Percentiles rank a stretch among this genome's conserved stretches.
These are phyloP conservation scores for Tripterygium wilfordii DNA, from an alignment of 177 flowering plant species.

Conservation along the genomic window DNA sequence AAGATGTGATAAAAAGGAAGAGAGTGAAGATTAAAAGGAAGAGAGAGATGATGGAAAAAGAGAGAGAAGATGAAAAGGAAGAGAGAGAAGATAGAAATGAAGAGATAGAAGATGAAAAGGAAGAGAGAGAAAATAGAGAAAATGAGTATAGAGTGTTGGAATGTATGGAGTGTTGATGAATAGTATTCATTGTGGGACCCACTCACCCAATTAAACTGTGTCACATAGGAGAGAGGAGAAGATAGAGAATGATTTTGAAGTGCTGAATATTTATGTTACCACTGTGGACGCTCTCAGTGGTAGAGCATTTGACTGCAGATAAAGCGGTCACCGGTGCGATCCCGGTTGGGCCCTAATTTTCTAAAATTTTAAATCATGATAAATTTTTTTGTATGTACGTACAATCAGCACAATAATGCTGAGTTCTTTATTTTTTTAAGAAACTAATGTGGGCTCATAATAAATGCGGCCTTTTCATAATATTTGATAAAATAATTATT, in stretches of 20 bases:
- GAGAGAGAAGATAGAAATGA: background rate
- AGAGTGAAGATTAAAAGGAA: background rate
- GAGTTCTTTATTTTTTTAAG: too few relatives aligned
- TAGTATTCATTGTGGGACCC: background rate
- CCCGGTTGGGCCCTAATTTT: slow-evolving; percentile 40
- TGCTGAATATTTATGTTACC: too few relatives aligned
- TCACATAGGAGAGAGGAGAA: too few relatives aligned
- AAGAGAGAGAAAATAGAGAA: background rate
- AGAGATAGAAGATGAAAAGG: background rate
- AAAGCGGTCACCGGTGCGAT: slow-evolving; percentile 76
- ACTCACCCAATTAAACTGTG: background rate
- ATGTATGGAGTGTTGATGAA: background rate
- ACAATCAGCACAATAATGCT: too few relatives aligned
- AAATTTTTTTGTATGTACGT: too few relatives aligned
- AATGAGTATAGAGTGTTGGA: background rate
- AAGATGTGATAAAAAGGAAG: background rate
- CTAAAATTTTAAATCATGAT: too few relatives aligned
- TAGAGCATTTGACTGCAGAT: slow-evolving; percentile 94
- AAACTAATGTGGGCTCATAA: too few relatives aligned
- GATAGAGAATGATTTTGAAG: too few relatives aligned
- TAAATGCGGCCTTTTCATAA: too few relatives aligned
- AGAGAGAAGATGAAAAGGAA: background rate
- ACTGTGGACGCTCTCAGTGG: too few relatives aligned
- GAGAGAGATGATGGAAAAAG: background rate
- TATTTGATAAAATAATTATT: too few relatives aligned